Base-by-base conservation (phyloP, 129 eudicot species). In the Helichrysum umbraculigerum region DNA sequence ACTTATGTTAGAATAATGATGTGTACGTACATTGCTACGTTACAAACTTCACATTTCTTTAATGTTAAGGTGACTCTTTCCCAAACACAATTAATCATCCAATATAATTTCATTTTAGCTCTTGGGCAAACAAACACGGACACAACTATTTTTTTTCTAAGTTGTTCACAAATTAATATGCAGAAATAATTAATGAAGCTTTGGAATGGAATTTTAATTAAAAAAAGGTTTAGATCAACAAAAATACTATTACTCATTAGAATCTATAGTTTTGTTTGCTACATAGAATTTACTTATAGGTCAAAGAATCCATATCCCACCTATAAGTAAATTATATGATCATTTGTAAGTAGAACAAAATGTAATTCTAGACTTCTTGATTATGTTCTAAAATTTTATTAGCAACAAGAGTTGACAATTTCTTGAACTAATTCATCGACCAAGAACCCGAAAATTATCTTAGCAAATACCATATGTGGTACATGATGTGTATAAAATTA, bases 351-450 rank as follows among this genome's bases (percentile, higher is more conserved):
- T 8, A 15, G n/a, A 15, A 47, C 11, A 30, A 29, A 54, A 65
- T 4, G 11, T 30, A 33, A n/a, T 57, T 29, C 17, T 2, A 3
- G 16, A 54, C 61, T 34, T 60, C 25, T 47, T 3, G 34, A 14
- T 57, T 66, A 79, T 62, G 51, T 50, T 47, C 66, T 17, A 44
- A 44, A 32, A 65, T 39, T 12, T 11, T 58, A 64, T 64, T 50
- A 39, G 29, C 62, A 33, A 17, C 57, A 71, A 21, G 39, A 71
- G 30, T n/a, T 54, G 42, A 61, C 62, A 71, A 85, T 70, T 22
- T 89, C 93, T 42, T 82, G 83, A 30, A 82, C 74, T 30, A 91
- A 59, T 79, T 91, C 97, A 14, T 89, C 94, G 21, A 87, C 70
- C 87, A 95, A 67, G 19, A 83, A 12, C 33, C 81, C 87, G 16